Base-by-base conservation (phyloP, 2,329 filamentous ascomycete species). In the Arachnomyces sp. region DNA sequence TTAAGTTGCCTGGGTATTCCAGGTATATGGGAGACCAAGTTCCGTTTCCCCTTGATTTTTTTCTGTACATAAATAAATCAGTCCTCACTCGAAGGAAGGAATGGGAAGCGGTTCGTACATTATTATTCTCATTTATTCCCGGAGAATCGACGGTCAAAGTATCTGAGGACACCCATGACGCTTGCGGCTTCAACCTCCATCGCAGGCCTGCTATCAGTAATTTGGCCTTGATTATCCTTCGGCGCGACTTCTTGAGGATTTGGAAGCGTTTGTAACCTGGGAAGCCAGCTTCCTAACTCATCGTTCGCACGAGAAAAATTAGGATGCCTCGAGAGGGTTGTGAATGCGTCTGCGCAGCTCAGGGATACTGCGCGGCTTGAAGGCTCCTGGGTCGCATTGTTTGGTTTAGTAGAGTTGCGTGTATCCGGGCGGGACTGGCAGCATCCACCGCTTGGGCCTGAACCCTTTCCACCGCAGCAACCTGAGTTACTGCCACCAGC, bases 131-230 rank as follows among this genome's bases (percentile, higher is more conserved):
- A 25, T 25, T 25, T 25, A 9, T 25, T 25, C 5, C 20, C 61
- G 29, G 63, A 61, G 41, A 89, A 89, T 39, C 84, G 68, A 36
- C 85, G 72, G 53, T 89, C 84, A 63, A 89, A 89, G 47, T 84
- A 81, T 60, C 84, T 84, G 44, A 89, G 64, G n/a, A 88, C 84
- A 31, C 81, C 82, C 84, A 89, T 88, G 40, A 89, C 86, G 59
- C 83, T 88, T 1, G 84, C 84, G 5, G 84, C 82, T 62, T 89
- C 84, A 12, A 89, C 82, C 58, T 89, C 84, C 52, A 88, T 79
- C 1, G 83, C 79, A 31, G 73, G 72, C 37, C 63, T 63, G 49
- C 40, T 49, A 42, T 39, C 42, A 40, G 47, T 33, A 31, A 41
- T 50, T 12, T 52, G 46, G 9, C 45, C 47, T 7, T 49, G 40